phyloP scores from a whole-genome alignment of 805 yeast species.

The Helenozyma rhizophorensis region DNA sequence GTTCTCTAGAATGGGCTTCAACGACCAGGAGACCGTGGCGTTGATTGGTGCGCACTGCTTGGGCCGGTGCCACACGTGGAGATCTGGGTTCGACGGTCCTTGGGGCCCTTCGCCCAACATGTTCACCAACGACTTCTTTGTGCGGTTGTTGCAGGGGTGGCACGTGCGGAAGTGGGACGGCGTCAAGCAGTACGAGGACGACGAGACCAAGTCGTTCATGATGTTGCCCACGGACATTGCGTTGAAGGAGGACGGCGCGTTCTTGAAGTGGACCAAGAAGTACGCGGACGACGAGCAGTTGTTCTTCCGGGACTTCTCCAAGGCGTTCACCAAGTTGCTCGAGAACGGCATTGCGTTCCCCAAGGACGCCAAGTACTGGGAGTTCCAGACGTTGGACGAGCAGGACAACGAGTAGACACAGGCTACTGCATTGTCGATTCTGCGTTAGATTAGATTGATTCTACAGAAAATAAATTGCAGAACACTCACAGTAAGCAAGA shows the following conservation, averaged over 20 bases:
- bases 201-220: constrained; percentile 40
- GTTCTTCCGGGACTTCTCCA: constrained; percentile 47
- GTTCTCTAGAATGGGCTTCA: constrained; percentile 39
- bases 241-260: constrained; percentile 42
- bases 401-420: constrained; percentile 3
- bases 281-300: constrained; percentile 48
- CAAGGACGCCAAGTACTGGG: constrained; percentile 3
- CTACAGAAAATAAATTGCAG: no score
- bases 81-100: constrained; percentile 40
- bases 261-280: constrained; percentile 41
- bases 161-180: constrained; percentile 41
- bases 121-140: constrained; percentile 39
- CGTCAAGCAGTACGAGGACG: constrained; percentile 37
- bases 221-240: constrained; percentile 60
- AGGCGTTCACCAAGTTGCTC: constrained; percentile 42
- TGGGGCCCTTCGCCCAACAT: constrained; percentile 37
- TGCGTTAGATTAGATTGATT: no score
- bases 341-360: constrained; percentile 33
- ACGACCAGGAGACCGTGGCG: constrained; percentile 38
- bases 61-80: constrained; percentile 35
- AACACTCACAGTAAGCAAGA: no score
- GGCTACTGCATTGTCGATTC: neutral
- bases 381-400: constrained; percentile 12
- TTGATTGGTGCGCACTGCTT: constrained; percentile 41
- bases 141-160: constrained; percentile 50